Base-by-base conservation (phyloP, 768 basidiomycete species). In the Boletus vermiculosoides region DNA sequence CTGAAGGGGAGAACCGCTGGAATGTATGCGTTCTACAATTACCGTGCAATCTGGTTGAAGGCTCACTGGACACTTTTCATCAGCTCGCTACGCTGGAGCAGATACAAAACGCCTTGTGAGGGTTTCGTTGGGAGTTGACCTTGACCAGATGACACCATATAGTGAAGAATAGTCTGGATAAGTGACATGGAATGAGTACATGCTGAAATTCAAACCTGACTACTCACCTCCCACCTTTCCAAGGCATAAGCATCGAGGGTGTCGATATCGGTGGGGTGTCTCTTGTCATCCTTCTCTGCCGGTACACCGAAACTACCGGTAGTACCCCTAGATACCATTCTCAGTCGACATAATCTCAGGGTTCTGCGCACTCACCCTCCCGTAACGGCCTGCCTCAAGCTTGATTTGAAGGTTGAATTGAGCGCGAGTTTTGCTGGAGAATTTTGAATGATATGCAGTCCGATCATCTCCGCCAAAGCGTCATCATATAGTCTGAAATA, bases 111-210 rank as follows among this genome's bases (percentile, higher is more conserved):
- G 20, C 87, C 90, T 59, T 85, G 83, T 0, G 90, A 90, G 7
- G 94, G 93, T 68, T 83, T 84, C 9, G 85, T 75, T 25, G 89
- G 83, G 37, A 81, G 76, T 68, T 90, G 84, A n/a, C 85, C 91
- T 30, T 83, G 85, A 13, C 86, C 91, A 33, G 90, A 96, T 10
- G 92, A 94, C 4, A 99, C 97, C 94, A 99, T 97, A 68, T 92
- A 98, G 73, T 98, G 94, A 44, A 98, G 80, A 65, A 98, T 96
- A 0, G 93, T 94, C 94, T 98, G 39, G 18, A 51, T 30, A 40
- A 37, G 30, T 5, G 31, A 18, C 2, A 12, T 25, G 18, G 6
- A 37, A 51, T 58, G 28, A 50, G 54, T 33, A 42, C 12, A 28
- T 40, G 30, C 49, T 49, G 16, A 23, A 30, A 45, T 12, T 49